A percentile compares a stretch with the other conserved stretches of the same genome.
Evolutionary conservation across 2,329 filamentous ascomycete species (phyloP).

Genomic region (Rugonectria rugulosa): DNA sequence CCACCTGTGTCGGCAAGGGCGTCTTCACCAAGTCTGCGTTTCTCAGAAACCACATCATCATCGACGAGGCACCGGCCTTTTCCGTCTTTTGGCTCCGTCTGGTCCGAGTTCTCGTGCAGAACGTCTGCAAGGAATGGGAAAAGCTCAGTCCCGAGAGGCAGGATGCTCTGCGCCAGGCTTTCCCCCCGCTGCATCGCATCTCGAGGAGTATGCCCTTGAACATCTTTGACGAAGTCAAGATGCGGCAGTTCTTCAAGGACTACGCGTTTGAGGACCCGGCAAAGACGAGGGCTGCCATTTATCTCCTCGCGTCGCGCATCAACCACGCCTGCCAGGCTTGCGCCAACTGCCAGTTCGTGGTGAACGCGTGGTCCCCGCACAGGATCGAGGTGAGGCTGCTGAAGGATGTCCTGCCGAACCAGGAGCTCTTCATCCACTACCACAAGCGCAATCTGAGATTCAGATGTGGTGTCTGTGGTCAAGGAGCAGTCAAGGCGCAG

Average conservation of each 20-base stretch:
- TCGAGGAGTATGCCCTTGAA: conserved; percentile 21
- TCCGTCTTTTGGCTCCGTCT: neutral
- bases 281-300: conserved; percentile 26
- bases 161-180: neutral
- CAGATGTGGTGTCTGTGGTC: conserved; percentile 35
- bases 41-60: conserved; percentile 17
- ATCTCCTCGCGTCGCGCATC: conserved; percentile 34
- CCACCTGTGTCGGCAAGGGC: conserved; percentile 20
- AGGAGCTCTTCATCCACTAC: conserved; percentile 50
- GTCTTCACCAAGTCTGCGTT: conserved; percentile 30
- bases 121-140: conserved; percentile 33
- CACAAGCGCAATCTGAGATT: conserved; percentile 38
- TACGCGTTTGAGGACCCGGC: conserved; percentile 35
- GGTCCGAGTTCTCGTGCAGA: no score
- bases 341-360: conserved; percentile 36
- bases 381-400: conserved; percentile 28
- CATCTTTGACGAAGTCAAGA: no score
- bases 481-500: neutral
- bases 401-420: conserved; percentile 31
- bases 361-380: conserved; percentile 12
- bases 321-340: conserved; percentile 45
- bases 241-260: conserved; percentile 37
- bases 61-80: conserved; percentile 25
- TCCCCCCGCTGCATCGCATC: conserved; percentile 26
- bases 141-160: conserved; percentile 4